These are phyloP conservation scores for Theobroma cacao DNA, from an alignment of 345 rosid species.

Conservation along the genomic window DNA sequence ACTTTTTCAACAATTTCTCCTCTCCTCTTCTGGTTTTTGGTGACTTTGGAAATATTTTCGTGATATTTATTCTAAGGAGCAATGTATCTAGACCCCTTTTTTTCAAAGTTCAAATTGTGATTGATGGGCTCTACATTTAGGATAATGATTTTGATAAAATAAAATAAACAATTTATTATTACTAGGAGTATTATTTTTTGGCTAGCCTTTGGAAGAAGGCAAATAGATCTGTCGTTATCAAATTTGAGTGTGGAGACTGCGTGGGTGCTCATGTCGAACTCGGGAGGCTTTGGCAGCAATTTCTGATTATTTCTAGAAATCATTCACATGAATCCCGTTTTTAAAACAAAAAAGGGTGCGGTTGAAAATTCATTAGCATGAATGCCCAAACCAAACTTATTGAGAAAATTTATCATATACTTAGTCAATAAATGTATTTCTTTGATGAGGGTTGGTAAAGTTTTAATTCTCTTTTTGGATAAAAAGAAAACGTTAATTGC, in stretches of 20 bases:
- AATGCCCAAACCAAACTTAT: too few species aligned
- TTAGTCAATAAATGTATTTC: neutral
- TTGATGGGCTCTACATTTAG: neutral
- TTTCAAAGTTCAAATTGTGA: slow-evolving; percentile 17
- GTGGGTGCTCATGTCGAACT: neutral
- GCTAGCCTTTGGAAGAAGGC: neutral
- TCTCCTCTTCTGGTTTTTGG: slow-evolving; percentile 3
- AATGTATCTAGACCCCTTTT: slow-evolving; percentile 40
- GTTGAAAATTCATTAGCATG: too few species aligned
- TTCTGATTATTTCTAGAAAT: slow-evolving; percentile 12
- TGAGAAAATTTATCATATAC: neutral
- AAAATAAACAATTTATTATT: neutral
- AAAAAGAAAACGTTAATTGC: neutral
- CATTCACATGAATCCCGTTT: slow-evolving; percentile 25
- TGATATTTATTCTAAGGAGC: slow-evolving; percentile 42
- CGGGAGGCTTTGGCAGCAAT: slow-evolving; percentile 8
- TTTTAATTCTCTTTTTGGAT: neutral
- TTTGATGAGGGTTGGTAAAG: neutral
- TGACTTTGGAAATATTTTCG: slow-evolving; percentile 17
- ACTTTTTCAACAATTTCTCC: slow-evolving; percentile 14
- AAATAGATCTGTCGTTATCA: neutral
- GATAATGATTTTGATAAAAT: neutral
- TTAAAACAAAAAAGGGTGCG: too few species aligned
- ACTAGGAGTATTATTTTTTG: neutral
- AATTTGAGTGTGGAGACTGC: neutral